These are phyloP conservation scores for Boletus speciosus DNA, from an alignment of 768 basidiomycete species.

Conservation along the genomic window DNA sequence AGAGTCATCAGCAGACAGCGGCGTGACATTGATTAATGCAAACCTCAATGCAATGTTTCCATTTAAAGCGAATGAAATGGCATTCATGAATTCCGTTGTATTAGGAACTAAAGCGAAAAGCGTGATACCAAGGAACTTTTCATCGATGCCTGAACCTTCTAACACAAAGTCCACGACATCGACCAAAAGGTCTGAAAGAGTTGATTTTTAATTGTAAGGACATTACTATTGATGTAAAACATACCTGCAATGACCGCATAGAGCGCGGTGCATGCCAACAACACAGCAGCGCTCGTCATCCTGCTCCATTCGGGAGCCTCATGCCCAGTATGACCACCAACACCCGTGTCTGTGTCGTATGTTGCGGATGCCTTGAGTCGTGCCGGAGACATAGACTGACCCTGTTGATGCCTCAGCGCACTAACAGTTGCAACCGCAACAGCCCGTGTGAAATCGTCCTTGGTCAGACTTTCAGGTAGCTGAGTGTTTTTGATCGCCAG, in stretches of 20 bases:
- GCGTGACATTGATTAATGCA: constrained; percentile 11
- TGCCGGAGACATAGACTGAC: constrained; percentile 46
- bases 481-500: constrained; percentile 62
- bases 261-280: constrained; percentile 84
- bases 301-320: constrained; percentile 98
- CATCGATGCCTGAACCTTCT: constrained; percentile 87
- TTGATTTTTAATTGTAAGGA: neutral
- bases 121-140: constrained; percentile 96
- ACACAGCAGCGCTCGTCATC: constrained; percentile 80
- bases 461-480: constrained; percentile 63
- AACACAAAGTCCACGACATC: constrained; percentile 95
- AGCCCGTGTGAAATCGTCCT: constrained; percentile 89
- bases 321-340: constrained; percentile 72
- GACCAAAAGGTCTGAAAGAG: constrained; percentile 74
- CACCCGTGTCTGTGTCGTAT: constrained; percentile 41
- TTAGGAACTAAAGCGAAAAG: constrained; percentile 97
- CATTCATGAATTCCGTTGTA: constrained; percentile 99
- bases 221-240: constrained; percentile 23
- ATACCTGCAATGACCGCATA: constrained; percentile 95
- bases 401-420: constrained; percentile 79
- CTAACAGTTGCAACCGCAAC: constrained; percentile 93
- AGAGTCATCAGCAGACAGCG: constrained; percentile 2
- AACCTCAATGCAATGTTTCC: constrained; percentile 96
- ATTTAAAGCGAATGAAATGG: constrained; percentile 94
- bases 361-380: constrained; percentile 42